Evolutionary conservation across 1,284 basidiomycete species (phyloP), one percentile per base, ranked within the genome.

Genomic region (Ganoderma meredithae): DNA sequence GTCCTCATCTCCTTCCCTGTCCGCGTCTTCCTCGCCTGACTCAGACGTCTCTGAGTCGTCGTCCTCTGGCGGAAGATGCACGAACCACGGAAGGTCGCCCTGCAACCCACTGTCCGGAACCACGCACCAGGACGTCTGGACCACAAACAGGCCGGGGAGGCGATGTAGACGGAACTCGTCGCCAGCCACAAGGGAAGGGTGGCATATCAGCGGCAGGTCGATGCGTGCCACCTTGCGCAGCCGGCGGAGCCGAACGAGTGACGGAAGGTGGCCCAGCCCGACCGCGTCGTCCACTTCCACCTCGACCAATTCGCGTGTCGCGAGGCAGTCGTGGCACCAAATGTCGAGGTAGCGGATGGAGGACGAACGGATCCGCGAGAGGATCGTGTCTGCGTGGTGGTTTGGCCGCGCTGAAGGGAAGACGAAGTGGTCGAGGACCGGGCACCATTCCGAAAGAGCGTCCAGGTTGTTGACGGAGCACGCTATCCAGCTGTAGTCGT

Each of bases 361-460:
- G 36, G 36, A 27, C 1, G 62, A 56, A 31, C 52, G 60, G 22
- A 56, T 25, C n/a, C 9, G 7, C 3, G 25, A 2, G 22, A 62
- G 33, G 41, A 66, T 47, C 36, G 12, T 2, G 4, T 19, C 4
- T 0, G 60, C 17, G 15, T 19, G 36, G 31, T 52, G 10, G 4
- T 15, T 15, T 12, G 33, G 49, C 4, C n/a, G 31, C 10, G 36
- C 55, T 27, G 59, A 43, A 6, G 65, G 59, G 55, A 68, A 39
- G n/a, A 65, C 67, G 44, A 71, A 61, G 53, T 71, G 70, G 9
- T 65, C 65, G 25, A 71, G 60, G n/a, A 60, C 44, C 17, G 70
- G 70, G 44, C 67, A 69, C 58, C 58, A 60, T 43, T 39, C 13
- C 6, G 58, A 25, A 12, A 62, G 41, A 4, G 8, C 27, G 8